These are phyloP conservation scores for Fraxinus dipetala DNA, from an alignment of 305 asterid species.

Conservation along the genomic window DNA sequence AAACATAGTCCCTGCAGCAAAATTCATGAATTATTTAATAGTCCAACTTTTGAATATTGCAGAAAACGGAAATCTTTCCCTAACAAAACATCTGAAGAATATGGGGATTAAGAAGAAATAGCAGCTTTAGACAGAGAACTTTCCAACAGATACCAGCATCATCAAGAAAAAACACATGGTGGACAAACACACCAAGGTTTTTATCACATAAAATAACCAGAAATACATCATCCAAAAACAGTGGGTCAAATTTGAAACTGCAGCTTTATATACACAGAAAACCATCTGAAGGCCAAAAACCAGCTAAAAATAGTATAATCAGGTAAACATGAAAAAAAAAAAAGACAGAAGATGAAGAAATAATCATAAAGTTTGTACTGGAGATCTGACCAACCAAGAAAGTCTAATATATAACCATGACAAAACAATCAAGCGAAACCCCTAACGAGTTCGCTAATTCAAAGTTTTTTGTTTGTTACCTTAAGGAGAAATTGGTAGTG, in stretches of 20 bases:
- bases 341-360: slow-evolving; percentile 7
- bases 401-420: neutral
- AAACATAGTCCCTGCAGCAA: slow-evolving; percentile 80
- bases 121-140: slow-evolving; percentile 25
- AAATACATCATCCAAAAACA: slow-evolving; percentile 17
- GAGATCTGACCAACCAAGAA: slow-evolving; percentile 51
- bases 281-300: slow-evolving; percentile 25
- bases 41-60: neutral
- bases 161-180: neutral
- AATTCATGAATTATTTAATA: neutral
- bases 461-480: slow-evolving; percentile 42
- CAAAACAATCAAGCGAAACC: neutral
- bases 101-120: neutral
- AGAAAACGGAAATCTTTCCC: neutral
- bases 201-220: slow-evolving; percentile 50
- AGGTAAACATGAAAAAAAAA: slow-evolving; percentile 20
- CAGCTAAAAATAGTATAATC: slow-evolving; percentile 25
- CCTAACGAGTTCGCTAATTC: neutral
- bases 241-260: slow-evolving; percentile 28
- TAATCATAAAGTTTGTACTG: slow-evolving; percentile 14
- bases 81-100: neutral
- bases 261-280: slow-evolving; percentile 22
- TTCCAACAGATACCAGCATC: neutral
- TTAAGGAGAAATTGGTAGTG: slow-evolving; percentile 68
- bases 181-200: slow-evolving; percentile 16